Evolutionary conservation across 75 land plant species (phyloP), one percentile per base, ranked within the genome.

Genomic region (Sequoia sempervirens): DNA sequence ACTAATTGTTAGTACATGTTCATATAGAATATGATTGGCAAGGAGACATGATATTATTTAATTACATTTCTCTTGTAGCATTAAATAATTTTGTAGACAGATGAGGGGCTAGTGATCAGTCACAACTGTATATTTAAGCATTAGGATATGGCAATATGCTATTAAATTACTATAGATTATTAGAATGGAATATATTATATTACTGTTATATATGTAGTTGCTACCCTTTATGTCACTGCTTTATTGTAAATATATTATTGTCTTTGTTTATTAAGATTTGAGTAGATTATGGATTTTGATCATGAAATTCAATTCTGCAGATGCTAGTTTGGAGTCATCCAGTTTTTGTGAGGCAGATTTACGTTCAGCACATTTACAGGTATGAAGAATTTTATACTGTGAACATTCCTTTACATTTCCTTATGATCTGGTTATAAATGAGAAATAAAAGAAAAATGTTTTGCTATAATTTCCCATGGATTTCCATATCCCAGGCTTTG

Each of bases 311-410:
- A 32, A 56, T 75, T 64, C 30, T 85, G 86, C 96, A 94, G 96
- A 94, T 91, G 92, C 95, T 75, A 88, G 85, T 86, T 85, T 94
- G 89, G 69, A 85, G 28, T 86, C 88, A 28, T 92, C 93, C 84
- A 95, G 95, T 86, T 88, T 96, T 84, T 91, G 91, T 89, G 93
- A 88, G 40, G 95, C 98, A 74, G 93, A 96, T 72, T 86, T 96
- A 75, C 97, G 97, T 7, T 84, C 95, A 72, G 98, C 98, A 82
- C 98, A 96, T 81, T 87, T 96, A 79, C 98, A 96, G 96, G 96
- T 94, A 75, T 80, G 86, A 40, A 68, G 28, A 61, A 10, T 12
- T 41, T 50, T 45, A n/a, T 78, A 11, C 80, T 43, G 46, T n/a
- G 52, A 45, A 45, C 50, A n/a, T n/a, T 45, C 52, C 28, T 43